Base-by-base conservation (phyloP, 495 filamentous ascomycete genomes). In the Penicillium subrubescens region DNA sequence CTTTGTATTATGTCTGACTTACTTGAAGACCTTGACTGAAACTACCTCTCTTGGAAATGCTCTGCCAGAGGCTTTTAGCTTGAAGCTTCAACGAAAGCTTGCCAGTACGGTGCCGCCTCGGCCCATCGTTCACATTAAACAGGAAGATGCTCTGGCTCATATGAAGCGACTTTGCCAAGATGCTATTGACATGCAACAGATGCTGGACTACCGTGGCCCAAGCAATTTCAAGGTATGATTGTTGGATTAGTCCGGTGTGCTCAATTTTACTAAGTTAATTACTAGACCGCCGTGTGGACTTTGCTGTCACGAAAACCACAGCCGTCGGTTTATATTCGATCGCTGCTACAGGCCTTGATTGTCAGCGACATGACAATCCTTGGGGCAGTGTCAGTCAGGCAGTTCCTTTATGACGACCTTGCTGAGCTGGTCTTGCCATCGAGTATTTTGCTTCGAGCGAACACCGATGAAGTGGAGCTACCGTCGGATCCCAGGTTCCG, bases 21-120 rank as follows among this genome's bases (percentile, higher is more conserved):
- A 81, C 5, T 71, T 90, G 31, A 75, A 78, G 48, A 58, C 73
- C 23, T 77, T 95, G 63, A 75, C 82, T 55, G 77, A 83, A 43
- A 86, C 89, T 0, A 81, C 86, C 19, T 63, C 74, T 0, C 70
- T 93, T n/a, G 92, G 87, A 5, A 88, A 82, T 64, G 76, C 85
- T 2, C 88, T 95, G 3, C 82, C 87, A 14, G 87, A 89, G 41
- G 86, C 95, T 2, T 98, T 97, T 75, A 97, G 93, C 68, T 84
- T 88, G 35, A 97, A 96, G 74, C 84, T 98, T 12, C 95, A 99
- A 71, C 86, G 96, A 14, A 89, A 87, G 64, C 79, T 99, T 6
- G 92, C 95, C 8, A 97, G 92, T 69, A 97, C 92, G 5, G 92
- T 96, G 57, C 95, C 95, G 5, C 96, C 95, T 27, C 87, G 94